Evolutionary conservation across 2,329 filamentous ascomycete species (phyloP), one percentile per base, ranked within the genome.

Genomic region (Fusarium sp.): DNA sequence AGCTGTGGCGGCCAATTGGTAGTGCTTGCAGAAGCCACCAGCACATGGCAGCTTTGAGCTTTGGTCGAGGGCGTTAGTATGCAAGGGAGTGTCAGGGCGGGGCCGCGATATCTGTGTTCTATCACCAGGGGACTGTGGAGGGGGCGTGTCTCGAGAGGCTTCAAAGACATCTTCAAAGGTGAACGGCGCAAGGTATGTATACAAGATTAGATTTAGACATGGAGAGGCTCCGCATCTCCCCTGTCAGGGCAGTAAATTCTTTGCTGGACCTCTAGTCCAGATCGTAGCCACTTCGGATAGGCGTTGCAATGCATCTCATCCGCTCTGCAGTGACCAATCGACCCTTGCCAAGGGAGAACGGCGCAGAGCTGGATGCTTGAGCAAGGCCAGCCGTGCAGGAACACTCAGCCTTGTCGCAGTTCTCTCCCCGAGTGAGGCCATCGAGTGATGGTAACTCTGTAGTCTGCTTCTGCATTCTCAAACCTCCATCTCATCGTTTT

Each of bases 401-500:
- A 61, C 68, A 43, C 56, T 70, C 68, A 70, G 66, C 68, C 68
- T 70, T 61, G 64, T 63, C 51, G 47, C 34, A 58, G 42, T 50
- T 60, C 51, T 67, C 54, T 58, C 48, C 34, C 25, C 53, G 19
- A 19, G 46, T 39, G 22, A 42, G 38, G 51, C 43, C 51, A 54
- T 48, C 11, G 24, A 35, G 44, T 52, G 39, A 64, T 65, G 50
- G 61, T 63, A 65, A 48, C 22, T 65, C 61, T 58, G 62, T 65
- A 65, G 56, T 53, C 36, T 62, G 31, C 44, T 35, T 46, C 36
- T 39, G 26, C 63, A 56, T 62, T 39, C 60, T 70, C 68, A 75
- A 57, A 58, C 70, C 47, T 78, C 76, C 54, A 82, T 78, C 68
- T 86, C 85, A 67, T 87, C 87, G 70, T 85, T 84, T 59, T 91